Percentiles rank a stretch among this genome's conserved stretches.
phyloP scores from a whole-genome alignment of 441 rosid genomes.

The Viola pubescens region DNA sequence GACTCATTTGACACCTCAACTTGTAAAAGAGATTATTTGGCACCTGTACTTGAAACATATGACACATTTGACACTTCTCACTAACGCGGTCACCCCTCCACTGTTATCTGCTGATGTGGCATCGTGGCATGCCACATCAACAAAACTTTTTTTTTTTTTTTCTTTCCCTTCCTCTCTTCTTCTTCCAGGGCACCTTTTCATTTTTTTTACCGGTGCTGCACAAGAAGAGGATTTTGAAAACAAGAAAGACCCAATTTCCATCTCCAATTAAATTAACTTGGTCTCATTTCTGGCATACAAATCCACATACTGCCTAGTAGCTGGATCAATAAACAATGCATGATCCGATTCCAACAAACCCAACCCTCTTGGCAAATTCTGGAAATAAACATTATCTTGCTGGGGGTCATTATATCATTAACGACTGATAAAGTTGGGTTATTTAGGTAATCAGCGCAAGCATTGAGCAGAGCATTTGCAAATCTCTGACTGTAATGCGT shows the following conservation, averaged over 20 bases:
- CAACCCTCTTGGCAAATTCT: conserved; percentile 47
- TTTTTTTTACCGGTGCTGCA: too few relatives aligned
- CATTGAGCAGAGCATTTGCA: conserved; percentile 33
- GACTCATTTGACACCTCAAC: too few relatives aligned
- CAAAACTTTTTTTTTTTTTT: too few relatives aligned
- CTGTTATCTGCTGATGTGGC: too few relatives aligned
- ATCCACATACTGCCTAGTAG: conserved; percentile 42
- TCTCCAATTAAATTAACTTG: conserved; percentile 17
- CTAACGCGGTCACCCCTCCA: too few relatives aligned
- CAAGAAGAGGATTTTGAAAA: conserved; percentile 12
- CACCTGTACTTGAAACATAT: too few relatives aligned
- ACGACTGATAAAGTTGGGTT: conserved; percentile 51
- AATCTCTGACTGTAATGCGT: conserved; percentile 25
- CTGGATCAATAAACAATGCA: conserved; percentile 32
- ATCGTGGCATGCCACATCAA: too few relatives aligned
- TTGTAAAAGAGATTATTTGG: too few relatives aligned
- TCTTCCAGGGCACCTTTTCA: too few relatives aligned
- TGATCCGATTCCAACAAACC: conserved; percentile 53
- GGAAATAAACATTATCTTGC: conserved; percentile 60
- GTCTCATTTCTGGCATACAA: conserved; percentile 47
- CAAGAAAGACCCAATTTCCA: conserved; percentile 8
- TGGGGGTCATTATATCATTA: conserved; percentile 60
- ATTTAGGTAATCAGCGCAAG: conserved; percentile 47
- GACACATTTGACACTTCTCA: too few relatives aligned
- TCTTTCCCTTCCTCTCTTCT: too few relatives aligned